Percentiles rank a stretch among this genome's conserved stretches.
These are phyloP conservation scores for Calonectria leucothoes DNA, from an alignment of 2,329 filamentous ascomycete genomes.

Conservation along the genomic window DNA sequence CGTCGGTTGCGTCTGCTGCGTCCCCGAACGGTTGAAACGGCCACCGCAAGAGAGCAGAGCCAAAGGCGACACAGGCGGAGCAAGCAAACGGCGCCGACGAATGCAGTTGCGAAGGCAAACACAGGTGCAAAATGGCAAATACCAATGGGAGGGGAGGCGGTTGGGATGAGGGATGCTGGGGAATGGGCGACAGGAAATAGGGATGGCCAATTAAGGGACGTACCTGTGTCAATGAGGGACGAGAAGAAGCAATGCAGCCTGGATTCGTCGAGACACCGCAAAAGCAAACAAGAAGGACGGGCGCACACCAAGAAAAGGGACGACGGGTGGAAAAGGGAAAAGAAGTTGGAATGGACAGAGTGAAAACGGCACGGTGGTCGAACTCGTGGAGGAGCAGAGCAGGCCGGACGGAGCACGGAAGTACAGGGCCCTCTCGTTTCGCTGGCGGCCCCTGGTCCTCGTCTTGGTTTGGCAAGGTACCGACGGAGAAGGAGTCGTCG, in stretches of 20 bases:
- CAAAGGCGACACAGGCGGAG: background rate
- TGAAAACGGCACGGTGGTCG: slow-evolving; percentile 5
- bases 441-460: slow-evolving; percentile 13
- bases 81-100: slow-evolving; percentile 15
- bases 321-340: slow-evolving; percentile 5
- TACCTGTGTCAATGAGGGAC: slow-evolving; percentile 30
- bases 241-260: slow-evolving; percentile 24
- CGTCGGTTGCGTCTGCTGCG: background rate
- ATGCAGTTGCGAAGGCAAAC: slow-evolving; percentile 26
- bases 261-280: slow-evolving; percentile 26
- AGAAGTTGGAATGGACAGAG: slow-evolving; percentile 26
- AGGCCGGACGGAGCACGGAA: slow-evolving; percentile 2
- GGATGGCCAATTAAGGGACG: slow-evolving; percentile 33
- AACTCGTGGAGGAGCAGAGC: slow-evolving; percentile 19
- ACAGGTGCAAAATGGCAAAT: slow-evolving; percentile 5
- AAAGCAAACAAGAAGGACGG: slow-evolving; percentile 32
- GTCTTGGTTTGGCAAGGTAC: slow-evolving; percentile 17
- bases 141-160: background rate
- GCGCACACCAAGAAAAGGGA: slow-evolving; percentile 12
- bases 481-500: background rate
- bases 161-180: slow-evolving; percentile 10
- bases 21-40: background rate
- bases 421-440: slow-evolving; percentile 18
- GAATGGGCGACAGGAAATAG: slow-evolving; percentile 26
- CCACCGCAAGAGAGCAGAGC: background rate